A percentile compares a stretch with the other conserved stretches of the same genome.
Evolutionary conservation across 192 early-diverging fungal genomes (phyloP).

Genomic region (Podila horticola): DNA sequence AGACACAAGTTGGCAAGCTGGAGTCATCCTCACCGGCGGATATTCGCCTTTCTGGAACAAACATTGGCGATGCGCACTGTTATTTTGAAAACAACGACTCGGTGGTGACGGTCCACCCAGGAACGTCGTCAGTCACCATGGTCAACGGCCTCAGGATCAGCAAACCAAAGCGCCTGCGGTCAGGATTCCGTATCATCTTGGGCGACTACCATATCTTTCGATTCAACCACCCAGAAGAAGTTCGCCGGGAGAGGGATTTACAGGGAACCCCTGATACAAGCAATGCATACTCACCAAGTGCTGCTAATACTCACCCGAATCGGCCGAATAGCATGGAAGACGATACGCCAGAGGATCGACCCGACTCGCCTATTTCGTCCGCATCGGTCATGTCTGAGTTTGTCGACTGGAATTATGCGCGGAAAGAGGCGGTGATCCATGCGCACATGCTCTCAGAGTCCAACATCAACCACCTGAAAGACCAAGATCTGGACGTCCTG

Average conservation of each 20-base stretch:
- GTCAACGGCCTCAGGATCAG: conserved; percentile 81
- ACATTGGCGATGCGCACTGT: conserved; percentile 76
- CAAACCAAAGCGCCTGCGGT: conserved; percentile 65
- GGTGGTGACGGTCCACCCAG: conserved; percentile 69
- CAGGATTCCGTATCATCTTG: conserved; percentile 84
- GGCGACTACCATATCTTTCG: conserved; percentile 86
- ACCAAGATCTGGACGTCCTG: conserved; percentile 45
- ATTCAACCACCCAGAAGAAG: conserved; percentile 87
- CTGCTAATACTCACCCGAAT: conserved; percentile 12
- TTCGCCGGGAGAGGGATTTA: conserved; percentile 65
- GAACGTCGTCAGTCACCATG: conserved; percentile 67
- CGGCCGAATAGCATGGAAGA: conserved; percentile 39
- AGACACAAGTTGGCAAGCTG: conserved; percentile 71
- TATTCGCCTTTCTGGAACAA: conserved; percentile 70
- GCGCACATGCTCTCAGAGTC: conserved; percentile 50
- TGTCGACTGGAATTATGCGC: conserved; percentile 84
- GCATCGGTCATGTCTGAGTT: conserved; percentile 59
- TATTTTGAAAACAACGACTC: conserved; percentile 73
- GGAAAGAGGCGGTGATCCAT: conserved; percentile 68
- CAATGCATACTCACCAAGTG: conserved; percentile 5
- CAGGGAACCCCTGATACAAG: conserved; percentile 13
- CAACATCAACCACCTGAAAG: conserved; percentile 44
- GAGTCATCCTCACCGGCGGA: conserved; percentile 52
- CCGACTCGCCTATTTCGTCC: conserved; percentile 53
- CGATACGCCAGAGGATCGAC: conserved; percentile 40